Conservation (phyloP, 108 stramenopile species). For the Skeletonema menzelii region DNA sequence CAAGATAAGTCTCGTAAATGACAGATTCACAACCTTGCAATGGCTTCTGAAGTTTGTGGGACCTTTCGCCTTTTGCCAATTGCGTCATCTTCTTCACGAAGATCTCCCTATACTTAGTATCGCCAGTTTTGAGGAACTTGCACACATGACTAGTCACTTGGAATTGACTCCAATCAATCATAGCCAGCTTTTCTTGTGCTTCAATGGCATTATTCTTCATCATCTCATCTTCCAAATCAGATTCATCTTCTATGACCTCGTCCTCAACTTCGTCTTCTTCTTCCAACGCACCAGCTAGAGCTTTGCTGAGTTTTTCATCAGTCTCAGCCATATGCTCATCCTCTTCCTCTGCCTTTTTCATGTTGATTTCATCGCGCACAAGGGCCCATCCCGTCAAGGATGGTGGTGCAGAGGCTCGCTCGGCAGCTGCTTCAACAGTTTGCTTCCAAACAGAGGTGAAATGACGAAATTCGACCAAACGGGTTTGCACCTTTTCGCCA, state of each 20-base stretch:
- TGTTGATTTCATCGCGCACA: slow-evolving; percentile 12
- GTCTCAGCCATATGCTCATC: slow-evolving; percentile 14
- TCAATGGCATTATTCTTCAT: neutral
- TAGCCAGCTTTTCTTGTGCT: neutral
- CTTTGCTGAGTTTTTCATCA: slow-evolving; percentile 18
- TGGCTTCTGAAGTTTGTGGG: slow-evolving; percentile 47
- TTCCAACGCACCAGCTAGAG: slow-evolving; percentile 12
- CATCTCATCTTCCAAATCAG: neutral
- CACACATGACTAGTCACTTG: slow-evolving; percentile 37
- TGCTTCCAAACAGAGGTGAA: slow-evolving; percentile 20
- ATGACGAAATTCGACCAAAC: neutral
- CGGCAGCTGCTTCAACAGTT: neutral
- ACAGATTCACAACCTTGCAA: slow-evolving; percentile 45
- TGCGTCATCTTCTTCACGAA: slow-evolving; percentile 50
- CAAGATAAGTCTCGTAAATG: slow-evolving; percentile 61
- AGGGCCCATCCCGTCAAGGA: slow-evolving; percentile 10
- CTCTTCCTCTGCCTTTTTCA: slow-evolving; percentile 11
- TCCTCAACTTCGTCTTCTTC: slow-evolving; percentile 7
- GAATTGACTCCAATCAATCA: slow-evolving; percentile 27
- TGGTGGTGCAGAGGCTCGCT: neutral
- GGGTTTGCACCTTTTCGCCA: neutral
- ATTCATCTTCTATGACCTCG: neutral
- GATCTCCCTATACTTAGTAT: slow-evolving; percentile 44
- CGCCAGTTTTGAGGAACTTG: slow-evolving; percentile 51
- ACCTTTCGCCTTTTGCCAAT: slow-evolving; percentile 45